These are phyloP conservation scores for Nicotiana obtusifolia DNA, from an alignment of 257 asterid species.

Conservation along the genomic window DNA sequence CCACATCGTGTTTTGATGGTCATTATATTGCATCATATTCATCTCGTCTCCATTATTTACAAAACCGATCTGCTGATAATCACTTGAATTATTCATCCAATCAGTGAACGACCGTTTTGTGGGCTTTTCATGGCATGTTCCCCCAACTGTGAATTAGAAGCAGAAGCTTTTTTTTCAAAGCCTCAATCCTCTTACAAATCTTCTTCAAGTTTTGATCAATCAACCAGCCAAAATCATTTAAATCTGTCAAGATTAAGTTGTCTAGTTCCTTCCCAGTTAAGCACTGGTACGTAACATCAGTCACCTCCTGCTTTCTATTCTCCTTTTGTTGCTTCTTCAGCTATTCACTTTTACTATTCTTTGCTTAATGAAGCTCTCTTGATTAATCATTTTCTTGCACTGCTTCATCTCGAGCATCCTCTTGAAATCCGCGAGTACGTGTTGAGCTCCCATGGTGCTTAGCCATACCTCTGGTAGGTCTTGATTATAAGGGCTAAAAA, in stretches of 20 bases:
- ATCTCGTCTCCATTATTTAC: no score
- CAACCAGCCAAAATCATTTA: slow-evolving; percentile 60
- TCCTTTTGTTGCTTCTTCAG: slow-evolving; percentile 60
- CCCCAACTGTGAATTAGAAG: not conserved
- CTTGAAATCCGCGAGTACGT: slow-evolving; percentile 57
- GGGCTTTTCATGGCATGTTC: no score
- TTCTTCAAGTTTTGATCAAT: slow-evolving; percentile 58
- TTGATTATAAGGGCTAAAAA: slow-evolving; percentile 61
- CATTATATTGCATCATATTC: no score
- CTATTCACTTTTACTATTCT: slow-evolving; percentile 52
- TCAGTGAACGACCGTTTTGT: no score
- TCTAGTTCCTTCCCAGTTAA: slow-evolving; percentile 48
- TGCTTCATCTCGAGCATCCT: slow-evolving; percentile 93
- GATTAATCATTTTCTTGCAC: slow-evolving; percentile 83
- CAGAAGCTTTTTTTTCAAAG: slow-evolving; percentile 27
- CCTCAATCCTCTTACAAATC: slow-evolving; percentile 50
- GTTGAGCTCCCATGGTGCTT: slow-evolving; percentile 44
- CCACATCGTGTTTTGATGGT: no score
- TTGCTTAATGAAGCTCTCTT: slow-evolving; percentile 56
- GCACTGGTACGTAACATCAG: slow-evolving; percentile 60
- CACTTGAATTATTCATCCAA: no score
- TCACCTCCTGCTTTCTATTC: slow-evolving; percentile 61
- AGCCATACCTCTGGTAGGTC: slow-evolving; percentile 67
- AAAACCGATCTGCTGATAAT: no score
- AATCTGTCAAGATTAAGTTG: slow-evolving; percentile 39